Conservation (phyloP, 768 basidiomycete species). For the Suillus americanus region DNA sequence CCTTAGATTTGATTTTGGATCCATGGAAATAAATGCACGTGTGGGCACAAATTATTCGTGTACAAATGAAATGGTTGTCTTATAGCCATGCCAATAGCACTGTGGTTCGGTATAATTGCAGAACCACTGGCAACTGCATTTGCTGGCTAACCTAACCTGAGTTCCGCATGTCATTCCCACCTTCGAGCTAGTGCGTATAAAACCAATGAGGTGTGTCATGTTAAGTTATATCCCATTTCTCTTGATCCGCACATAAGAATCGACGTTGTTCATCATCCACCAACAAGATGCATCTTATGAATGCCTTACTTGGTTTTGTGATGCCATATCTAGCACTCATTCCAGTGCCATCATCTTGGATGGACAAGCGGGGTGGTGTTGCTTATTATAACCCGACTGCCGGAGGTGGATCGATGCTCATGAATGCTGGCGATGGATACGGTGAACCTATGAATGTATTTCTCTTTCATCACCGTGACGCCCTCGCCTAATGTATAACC, state of each 20-base stretch:
- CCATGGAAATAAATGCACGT: neutral
- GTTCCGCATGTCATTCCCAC: neutral
- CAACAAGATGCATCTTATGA: neutral
- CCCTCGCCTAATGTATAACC: neutral
- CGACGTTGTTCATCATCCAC: neutral
- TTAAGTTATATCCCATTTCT: neutral
- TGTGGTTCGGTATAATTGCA: neutral
- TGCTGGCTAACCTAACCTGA: neutral
- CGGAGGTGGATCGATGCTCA: slow-evolving; percentile 45
- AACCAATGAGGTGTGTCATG: neutral
- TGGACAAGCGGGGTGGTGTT: slow-evolving; percentile 7
- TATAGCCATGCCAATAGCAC: neutral
- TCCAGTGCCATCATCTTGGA: neutral
- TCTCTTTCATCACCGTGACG: neutral
- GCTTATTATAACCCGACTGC: slow-evolving; percentile 35
- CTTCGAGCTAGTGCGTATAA: neutral
- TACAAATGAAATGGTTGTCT: neutral
- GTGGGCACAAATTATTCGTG: neutral
- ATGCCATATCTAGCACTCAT: neutral
- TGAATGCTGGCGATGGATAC: slow-evolving; percentile 35
- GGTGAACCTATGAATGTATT: slow-evolving; percentile 48
- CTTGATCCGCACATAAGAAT: neutral
- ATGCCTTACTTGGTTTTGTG: neutral
- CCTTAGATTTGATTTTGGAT: neutral
- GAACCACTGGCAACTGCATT: neutral